Evolutionary conservation across 768 basidiomycete species (phyloP), one percentile per base, ranked within the genome.

Genomic region (Filobasidium floriforme): DNA sequence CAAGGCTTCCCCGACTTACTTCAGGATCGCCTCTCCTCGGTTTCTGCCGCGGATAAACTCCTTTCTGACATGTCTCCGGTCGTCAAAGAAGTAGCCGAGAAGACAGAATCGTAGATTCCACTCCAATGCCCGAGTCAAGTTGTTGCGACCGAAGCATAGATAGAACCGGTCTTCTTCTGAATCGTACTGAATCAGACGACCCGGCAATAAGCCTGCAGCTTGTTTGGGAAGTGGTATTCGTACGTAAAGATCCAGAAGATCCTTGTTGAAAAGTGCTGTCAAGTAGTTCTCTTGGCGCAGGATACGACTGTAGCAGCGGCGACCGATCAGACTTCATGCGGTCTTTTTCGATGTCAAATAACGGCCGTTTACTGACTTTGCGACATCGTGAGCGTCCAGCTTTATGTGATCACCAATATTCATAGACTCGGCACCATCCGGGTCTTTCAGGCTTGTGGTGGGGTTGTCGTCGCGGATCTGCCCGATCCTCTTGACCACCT

Each of bases 261-360:
- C 92, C 77, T 97, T 98, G 81, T 98, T 99, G 79, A 99, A 96
- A 22, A 99, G 79, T 0, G 96, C 92, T 66, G 98, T 96, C 60
- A 99, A 84, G 76, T 98, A 99, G 79, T 99, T 99, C 76, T 98
- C 96, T 77, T 97, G 91, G 40, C 96, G 85, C 86, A 99, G 85
- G 73, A 99, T 97, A 61, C 96, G 88, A 76, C 77, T 79, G 60
- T 28, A 15, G 40, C n/a, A 15, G 28, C 60, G 70, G 29, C 12
- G 12, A 5, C 12, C 32, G 4, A 9, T 37, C 32, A 37, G 32
- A 37, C 32, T 37, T 37, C 32, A 37, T 9, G 3, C 9, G 63
- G 63, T 41, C 59, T 7, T 49, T 57, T 15, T 19, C 37, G 49
- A 60, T 32, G 26, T 6, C 14, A 0, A 28, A 11, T n/a, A 40